These are phyloP conservation scores for Pseudoturritis turrita DNA, from an alignment of 345 rosid genomes.

Conservation along the genomic window DNA sequence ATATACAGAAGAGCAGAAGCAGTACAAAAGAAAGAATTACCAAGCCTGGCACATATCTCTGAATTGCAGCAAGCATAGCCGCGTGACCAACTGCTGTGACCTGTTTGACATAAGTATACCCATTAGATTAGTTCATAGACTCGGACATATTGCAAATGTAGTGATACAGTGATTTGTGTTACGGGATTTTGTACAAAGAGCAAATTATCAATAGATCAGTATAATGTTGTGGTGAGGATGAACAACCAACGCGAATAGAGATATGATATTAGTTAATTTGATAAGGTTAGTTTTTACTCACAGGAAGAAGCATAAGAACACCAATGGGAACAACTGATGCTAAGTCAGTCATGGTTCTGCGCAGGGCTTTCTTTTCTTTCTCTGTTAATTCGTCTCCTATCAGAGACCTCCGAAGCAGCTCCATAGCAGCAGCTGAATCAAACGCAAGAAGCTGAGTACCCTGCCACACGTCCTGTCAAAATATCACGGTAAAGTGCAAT, in stretches of 20 bases:
- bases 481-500: not conserved
- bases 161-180: not conserved
- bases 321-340: conserved; percentile 96
- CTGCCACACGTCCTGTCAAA: conserved; percentile 84
- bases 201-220: not conserved
- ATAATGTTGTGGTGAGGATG: not conserved
- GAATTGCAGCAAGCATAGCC: conserved; percentile 94
- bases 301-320: conserved; percentile 94
- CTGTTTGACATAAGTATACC: conserved; percentile 33
- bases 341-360: conserved; percentile 78
- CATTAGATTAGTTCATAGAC: conserved; percentile 6
- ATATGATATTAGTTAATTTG: not conserved
- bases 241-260: not conserved
- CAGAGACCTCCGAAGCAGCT: conserved; percentile 60
- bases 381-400: conserved; percentile 86
- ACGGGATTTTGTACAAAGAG: not conserved
- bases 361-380: conserved; percentile 78
- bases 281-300: conserved; percentile 37
- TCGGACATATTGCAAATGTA: not conserved
- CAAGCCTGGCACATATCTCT: conserved; percentile 84
- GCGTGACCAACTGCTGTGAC: conserved; percentile 98
- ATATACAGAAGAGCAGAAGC: not conserved
- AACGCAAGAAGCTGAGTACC: conserved; percentile 95
- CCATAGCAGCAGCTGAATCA: conserved; percentile 86
- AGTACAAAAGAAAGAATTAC: conserved; percentile 35